A percentile compares a stretch with the other conserved stretches of the same genome.
These are phyloP conservation scores for Fusarium sp. DNA, from an alignment of 2,329 filamentous ascomycete species.

Conservation along the genomic window DNA sequence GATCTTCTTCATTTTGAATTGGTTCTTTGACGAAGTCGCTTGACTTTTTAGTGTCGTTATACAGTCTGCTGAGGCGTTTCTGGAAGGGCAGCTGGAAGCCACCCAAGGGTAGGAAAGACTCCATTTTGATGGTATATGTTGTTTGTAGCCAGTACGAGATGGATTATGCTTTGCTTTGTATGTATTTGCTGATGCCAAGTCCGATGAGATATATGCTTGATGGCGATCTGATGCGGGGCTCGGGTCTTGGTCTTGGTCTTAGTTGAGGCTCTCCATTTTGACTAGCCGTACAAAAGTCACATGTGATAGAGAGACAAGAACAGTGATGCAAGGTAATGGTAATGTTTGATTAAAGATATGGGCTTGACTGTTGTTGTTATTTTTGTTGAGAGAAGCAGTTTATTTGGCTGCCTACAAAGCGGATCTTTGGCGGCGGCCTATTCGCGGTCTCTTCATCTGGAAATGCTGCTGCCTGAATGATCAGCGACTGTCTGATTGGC, in stretches of 20 bases:
- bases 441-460: conserved; percentile 39
- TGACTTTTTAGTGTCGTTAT: conserved; percentile 83
- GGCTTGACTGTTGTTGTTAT: conserved; percentile 2
- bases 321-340: not conserved
- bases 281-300: not conserved
- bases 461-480: conserved; percentile 47
- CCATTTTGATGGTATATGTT: conserved; percentile 52
- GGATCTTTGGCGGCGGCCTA: conserved; percentile 44
- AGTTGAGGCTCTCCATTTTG: conserved; percentile 20
- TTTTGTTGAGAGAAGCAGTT: conserved; percentile 36
- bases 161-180: not conserved
- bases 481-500: conserved; percentile 31
- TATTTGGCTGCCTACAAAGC: conserved; percentile 49
- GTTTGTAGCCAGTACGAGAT: not conserved
- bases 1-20: conserved; percentile 70
- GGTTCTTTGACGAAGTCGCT: conserved; percentile 77
- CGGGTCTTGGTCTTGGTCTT: conserved; percentile 7
- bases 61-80: conserved; percentile 75
- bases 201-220: conserved; percentile 29
- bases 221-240: conserved; percentile 34
- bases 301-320: not conserved
- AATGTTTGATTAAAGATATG: not conserved
- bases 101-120: conserved; percentile 61
- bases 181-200: conserved; percentile 3
- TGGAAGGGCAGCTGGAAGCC: conserved; percentile 69